phyloP scores from a whole-genome alignment of 306 rosid genomes.

The Rosa chinensis region DNA sequence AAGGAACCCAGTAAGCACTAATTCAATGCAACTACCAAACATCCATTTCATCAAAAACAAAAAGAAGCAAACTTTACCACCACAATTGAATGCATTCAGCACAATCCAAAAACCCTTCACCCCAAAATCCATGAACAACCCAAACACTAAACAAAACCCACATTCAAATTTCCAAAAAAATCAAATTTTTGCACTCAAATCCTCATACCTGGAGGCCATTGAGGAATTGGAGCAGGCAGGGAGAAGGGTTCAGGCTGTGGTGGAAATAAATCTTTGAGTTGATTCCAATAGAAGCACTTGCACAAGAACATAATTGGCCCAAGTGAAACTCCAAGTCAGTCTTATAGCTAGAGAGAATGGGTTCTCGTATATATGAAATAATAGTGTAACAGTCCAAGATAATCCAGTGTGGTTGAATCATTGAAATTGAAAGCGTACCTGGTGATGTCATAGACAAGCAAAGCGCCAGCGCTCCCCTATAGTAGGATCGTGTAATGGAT shows the following conservation, averaged over 20 bases:
- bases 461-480: conserved; percentile 98
- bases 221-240: conserved; percentile 55
- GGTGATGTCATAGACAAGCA: conserved; percentile 94
- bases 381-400: neutral
- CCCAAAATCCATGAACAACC: neutral
- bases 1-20: neutral
- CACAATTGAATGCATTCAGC: neutral
- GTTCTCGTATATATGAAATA: neutral
- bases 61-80: neutral
- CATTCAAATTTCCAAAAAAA: neutral
- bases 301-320: conserved; percentile 39
- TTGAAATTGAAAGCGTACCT: conserved; percentile 48
- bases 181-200: neutral
- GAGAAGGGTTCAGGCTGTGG: conserved; percentile 45
- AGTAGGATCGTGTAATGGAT: conserved; percentile 93
- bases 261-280: conserved; percentile 22
- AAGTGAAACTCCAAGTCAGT: conserved; percentile 7
- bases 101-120: conserved; percentile 1
- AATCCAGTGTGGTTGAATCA: neutral
- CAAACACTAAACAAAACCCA: conserved; percentile 9
- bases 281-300: conserved; percentile 44
- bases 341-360: neutral
- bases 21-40: neutral
- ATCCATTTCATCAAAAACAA: neutral
- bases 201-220: conserved; percentile 67